Evolutionary conservation across 208 protist genomes (phyloP).

Genomic region (Vickermania spadyakhi): DNA sequence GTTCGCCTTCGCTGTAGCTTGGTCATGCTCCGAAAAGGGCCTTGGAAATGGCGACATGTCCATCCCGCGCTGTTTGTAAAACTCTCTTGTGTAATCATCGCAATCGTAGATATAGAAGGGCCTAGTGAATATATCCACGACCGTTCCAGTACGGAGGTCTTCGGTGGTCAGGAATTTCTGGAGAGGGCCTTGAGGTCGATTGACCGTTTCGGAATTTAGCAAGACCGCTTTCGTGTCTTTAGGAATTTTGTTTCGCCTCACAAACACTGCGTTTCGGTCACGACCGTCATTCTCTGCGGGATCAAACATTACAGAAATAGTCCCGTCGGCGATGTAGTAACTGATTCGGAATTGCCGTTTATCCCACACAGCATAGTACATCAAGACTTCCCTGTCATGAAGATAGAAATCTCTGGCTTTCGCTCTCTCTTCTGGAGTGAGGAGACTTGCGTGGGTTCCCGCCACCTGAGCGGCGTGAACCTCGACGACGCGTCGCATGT

Average conservation of each 20-base stretch:
- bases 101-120: slow-evolving; percentile 91
- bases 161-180: slow-evolving; percentile 42
- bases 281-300: slow-evolving; percentile 87
- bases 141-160: slow-evolving; percentile 81
- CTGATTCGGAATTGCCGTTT: slow-evolving; percentile 87
- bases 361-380: slow-evolving; percentile 94
- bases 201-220: slow-evolving; percentile 59
- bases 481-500: slow-evolving; percentile 81
- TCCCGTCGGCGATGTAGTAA: slow-evolving; percentile 95
- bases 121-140: slow-evolving; percentile 71
- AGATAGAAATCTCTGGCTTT: slow-evolving; percentile 83
- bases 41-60: slow-evolving; percentile 16
- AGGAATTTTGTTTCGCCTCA: slow-evolving; percentile 85
- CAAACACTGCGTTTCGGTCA: slow-evolving; percentile 90
- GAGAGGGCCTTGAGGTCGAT: slow-evolving; percentile 23
- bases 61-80: slow-evolving; percentile 55
- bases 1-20: slow-evolving; percentile 1
- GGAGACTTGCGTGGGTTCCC: slow-evolving; percentile 64
- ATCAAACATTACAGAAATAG: slow-evolving; percentile 90
- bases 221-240: slow-evolving; percentile 22
- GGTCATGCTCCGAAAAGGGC: slow-evolving; percentile 34
- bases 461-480: slow-evolving; percentile 40
- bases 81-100: slow-evolving; percentile 87
- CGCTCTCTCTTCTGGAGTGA: slow-evolving; percentile 72
- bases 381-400: slow-evolving; percentile 93